phyloP scores from a whole-genome alignment of 169 alveolate species.

The Eimeria acervulina region DNA sequence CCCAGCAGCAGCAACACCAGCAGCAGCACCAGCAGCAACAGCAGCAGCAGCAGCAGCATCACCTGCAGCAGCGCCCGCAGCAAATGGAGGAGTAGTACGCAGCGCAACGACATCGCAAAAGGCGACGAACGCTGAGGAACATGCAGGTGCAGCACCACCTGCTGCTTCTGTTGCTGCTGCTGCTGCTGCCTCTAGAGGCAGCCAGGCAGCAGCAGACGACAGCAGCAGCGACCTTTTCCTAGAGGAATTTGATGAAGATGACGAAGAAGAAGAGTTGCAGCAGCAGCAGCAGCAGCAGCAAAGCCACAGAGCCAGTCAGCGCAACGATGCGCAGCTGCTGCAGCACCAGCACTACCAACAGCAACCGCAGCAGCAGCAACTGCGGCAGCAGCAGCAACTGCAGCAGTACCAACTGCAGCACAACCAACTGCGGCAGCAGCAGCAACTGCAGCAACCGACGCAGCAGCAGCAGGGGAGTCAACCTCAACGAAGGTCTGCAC shows the following conservation, averaged over 20 bases:
- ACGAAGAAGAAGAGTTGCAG: no score
- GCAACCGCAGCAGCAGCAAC: not conserved
- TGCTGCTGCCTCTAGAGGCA: no score
- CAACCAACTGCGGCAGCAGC: not conserved
- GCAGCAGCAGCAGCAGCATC: not conserved
- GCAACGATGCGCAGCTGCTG: not conserved
- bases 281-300: no score
- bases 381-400: not conserved
- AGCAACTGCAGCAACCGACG: conserved; percentile 60
- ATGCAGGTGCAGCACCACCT: not conserved
- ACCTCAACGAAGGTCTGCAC: no score
- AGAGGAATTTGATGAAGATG: not conserved
- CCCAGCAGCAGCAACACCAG: not conserved
- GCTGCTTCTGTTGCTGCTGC: not conserved
- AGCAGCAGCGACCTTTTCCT: not conserved
- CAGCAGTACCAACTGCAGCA: conserved; percentile 28
- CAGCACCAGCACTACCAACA: conserved; percentile 35
- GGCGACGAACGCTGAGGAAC: no score
- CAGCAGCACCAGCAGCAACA: not conserved
- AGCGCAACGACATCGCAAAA: no score
- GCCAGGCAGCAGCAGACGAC: conserved; percentile 29
- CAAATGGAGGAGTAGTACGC: no score
- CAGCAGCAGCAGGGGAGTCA: conserved; percentile 29
- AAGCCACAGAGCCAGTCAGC: not conserved
- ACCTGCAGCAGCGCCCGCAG: not conserved